phyloP scores from a whole-genome alignment of 352 stramenopile genomes.

The Globisporangium perplexum region DNA sequence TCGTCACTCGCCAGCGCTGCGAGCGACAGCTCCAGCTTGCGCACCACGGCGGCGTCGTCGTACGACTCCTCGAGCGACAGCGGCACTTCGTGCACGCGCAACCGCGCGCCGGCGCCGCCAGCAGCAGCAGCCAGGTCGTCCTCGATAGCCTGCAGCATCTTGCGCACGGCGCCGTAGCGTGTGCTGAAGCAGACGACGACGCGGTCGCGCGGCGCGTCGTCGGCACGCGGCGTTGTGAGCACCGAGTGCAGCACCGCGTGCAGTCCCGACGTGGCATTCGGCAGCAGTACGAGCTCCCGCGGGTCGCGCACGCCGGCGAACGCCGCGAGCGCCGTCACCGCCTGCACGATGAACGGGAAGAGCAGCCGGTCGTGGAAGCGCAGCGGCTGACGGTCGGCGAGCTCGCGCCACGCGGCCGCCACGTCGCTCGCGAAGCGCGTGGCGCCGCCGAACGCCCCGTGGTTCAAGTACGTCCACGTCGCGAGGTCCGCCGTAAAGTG shows the following conservation, averaged over 20 bases:
- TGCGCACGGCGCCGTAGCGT: conserved; percentile 90
- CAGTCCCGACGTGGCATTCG: conserved; percentile 88
- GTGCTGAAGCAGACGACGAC: conserved; percentile 76
- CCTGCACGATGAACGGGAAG: conserved; percentile 84
- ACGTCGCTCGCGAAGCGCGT: conserved; percentile 61
- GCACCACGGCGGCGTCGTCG: conserved; percentile 45
- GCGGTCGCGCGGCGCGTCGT: conserved; percentile 10
- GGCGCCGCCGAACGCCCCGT: conserved; percentile 90
- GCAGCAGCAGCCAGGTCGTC: background rate
- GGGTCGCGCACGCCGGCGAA: conserved; percentile 52
- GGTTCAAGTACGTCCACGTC: conserved; percentile 92
- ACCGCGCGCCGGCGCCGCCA: background rate
- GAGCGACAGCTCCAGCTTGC: conserved; percentile 28
- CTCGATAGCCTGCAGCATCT: conserved; percentile 74
- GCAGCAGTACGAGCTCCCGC: conserved; percentile 68
- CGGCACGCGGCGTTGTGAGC: conserved; percentile 2
- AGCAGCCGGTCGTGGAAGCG: conserved; percentile 91
- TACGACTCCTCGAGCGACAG: conserved; percentile 60
- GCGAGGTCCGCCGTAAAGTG: conserved; percentile 54
- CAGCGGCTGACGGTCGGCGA: conserved; percentile 87
- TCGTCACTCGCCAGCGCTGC: conserved; percentile 18
- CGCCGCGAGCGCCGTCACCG: conserved; percentile 64
- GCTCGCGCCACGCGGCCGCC: conserved; percentile 65
- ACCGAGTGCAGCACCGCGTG: conserved; percentile 79
- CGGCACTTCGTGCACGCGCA: conserved; percentile 51